Evolutionary conservation across 2,329 filamentous ascomycete species (phyloP), one percentile per base, ranked within the genome.

Genomic region (Claviceps sp.): DNA sequence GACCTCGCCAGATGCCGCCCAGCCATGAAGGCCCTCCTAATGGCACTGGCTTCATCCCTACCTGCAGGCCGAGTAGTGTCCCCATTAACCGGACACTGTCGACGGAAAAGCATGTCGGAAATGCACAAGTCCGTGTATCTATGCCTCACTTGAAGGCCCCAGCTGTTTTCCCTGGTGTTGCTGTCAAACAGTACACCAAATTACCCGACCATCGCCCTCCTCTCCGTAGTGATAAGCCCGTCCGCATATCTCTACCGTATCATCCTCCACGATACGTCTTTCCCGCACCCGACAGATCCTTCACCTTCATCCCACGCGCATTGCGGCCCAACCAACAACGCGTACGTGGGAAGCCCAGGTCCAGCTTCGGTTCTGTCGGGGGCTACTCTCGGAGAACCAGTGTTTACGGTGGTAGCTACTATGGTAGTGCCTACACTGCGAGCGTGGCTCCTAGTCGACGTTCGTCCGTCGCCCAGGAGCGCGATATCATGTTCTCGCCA

Each of bases 251-350:
- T 8, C 75, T 98, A 43, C 91, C 93, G 2, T 77, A 85, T 30
- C 78, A 86, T 56, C 74, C 81, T 13, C 87, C 89, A 38, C 82
- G 87, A 56, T 96, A 96, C 67, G 90, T 96, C 55, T 95, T 93
- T 68, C 93, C 93, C 5, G 86, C 89, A 2, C 76, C 80, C 47
- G 90, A 96, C 61, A 78, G 93, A 57, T 97, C 93, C 0, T 98
- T 98, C 67, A 95, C 96, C 61, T 98, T 98, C 70, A 98, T 98
- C 55, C 93, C 93, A 13, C 80, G 93, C 58, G 91, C 91, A 11
- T 78, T 96, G 72, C 82, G 93, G 59, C 93, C 93, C 14, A 96
- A 95, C 65, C 89, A 95, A 65, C 88, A 95, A 71, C 87, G 94
- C 52, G 62, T 63, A 53, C 64, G 66, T 47, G 86, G 85, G 54